Conservation (phyloP, 306 rosid species). For the Rubus idaeus region DNA sequence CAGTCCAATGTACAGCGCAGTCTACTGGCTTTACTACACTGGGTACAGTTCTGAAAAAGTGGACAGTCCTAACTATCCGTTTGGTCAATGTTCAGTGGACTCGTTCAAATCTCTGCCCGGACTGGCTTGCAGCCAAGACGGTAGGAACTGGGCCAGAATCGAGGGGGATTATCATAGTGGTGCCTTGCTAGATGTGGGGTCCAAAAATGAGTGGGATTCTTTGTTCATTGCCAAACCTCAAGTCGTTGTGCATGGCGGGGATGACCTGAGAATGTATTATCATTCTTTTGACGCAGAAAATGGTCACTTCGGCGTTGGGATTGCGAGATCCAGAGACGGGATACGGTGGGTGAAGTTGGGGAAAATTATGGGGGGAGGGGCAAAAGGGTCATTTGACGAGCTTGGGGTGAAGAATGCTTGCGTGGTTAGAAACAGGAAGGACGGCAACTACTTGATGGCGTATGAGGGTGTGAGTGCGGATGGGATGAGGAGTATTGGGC, state of each 20-base stretch:
- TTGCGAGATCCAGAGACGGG: slow-evolving; percentile 82
- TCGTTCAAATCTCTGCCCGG: slow-evolving; percentile 69
- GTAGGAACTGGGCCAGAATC: slow-evolving; percentile 83
- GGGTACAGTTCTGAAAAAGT: slow-evolving; percentile 46
- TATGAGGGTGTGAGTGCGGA: slow-evolving; percentile 20
- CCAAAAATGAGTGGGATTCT: slow-evolving; percentile 26
- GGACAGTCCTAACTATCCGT: slow-evolving; percentile 34
- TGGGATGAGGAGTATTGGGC: slow-evolving; percentile 20
- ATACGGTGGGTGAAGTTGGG: slow-evolving; percentile 73
- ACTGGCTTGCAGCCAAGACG: slow-evolving; percentile 76
- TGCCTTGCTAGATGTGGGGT: slow-evolving; percentile 40
- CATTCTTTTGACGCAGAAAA: slow-evolving; percentile 61
- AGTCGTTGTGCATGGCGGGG: slow-evolving; percentile 16
- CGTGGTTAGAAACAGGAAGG: slow-evolving; percentile 21
- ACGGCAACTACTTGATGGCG: slow-evolving; percentile 23
- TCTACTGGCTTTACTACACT: slow-evolving; percentile 77
- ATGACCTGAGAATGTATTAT: slow-evolving; percentile 38
- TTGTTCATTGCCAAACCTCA: slow-evolving; percentile 24
- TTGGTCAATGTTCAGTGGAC: slow-evolving; percentile 35
- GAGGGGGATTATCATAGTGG: slow-evolving; percentile 83
- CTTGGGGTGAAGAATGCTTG: slow-evolving; percentile 26
- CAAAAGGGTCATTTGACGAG: slow-evolving; percentile 18
- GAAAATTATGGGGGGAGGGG: slow-evolving; percentile 50
- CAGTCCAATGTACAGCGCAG: slow-evolving; percentile 54
- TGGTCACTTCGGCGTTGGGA: slow-evolving; percentile 53